Evolutionary conservation across 2,329 filamentous ascomycete species (phyloP).

Genomic region (Paramyrothecium roridum): DNA sequence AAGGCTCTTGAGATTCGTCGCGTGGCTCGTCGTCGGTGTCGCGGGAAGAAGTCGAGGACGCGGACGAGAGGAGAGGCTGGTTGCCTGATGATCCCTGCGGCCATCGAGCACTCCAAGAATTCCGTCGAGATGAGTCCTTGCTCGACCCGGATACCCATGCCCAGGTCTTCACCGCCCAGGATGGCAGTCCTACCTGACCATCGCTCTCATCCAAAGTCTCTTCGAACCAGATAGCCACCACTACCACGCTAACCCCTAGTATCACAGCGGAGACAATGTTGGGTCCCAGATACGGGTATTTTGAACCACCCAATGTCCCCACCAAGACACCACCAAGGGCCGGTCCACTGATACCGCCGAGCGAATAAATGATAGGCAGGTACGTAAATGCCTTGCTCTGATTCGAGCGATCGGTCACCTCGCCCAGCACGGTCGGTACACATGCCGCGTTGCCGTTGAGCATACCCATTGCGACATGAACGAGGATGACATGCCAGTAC

Average conservation of each 20-base stretch:
- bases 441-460: slow-evolving; percentile 95
- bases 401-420: slow-evolving; percentile 92
- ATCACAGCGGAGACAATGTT: slow-evolving; percentile 77
- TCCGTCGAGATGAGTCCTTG: slow-evolving; percentile 15
- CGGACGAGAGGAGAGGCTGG: slow-evolving; percentile 24
- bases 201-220: slow-evolving; percentile 59
- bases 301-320: slow-evolving; percentile 47
- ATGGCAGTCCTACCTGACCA: slow-evolving; percentile 23
- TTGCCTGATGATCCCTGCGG: slow-evolving; percentile 21
- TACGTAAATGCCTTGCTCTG: slow-evolving; percentile 93
- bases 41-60: slow-evolving; percentile 19
- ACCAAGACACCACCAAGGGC: slow-evolving; percentile 86
- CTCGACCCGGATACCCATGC: slow-evolving; percentile 20
- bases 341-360: slow-evolving; percentile 90
- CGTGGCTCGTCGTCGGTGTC: slow-evolving; percentile 17
- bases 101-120: slow-evolving; percentile 37
- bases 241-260: slow-evolving; percentile 66
- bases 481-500: slow-evolving; percentile 79
- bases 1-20: slow-evolving; percentile 23
- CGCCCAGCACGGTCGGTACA: slow-evolving; percentile 88
- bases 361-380: slow-evolving; percentile 90
- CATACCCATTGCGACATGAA: slow-evolving; percentile 87
- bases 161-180: slow-evolving; percentile 27
- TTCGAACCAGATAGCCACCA: slow-evolving; percentile 78
- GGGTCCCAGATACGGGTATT: slow-evolving; percentile 80